Base-by-base conservation (phyloP, 225 moss, liverwort and hornwort genomes). In the Bryum argenteum region DNA sequence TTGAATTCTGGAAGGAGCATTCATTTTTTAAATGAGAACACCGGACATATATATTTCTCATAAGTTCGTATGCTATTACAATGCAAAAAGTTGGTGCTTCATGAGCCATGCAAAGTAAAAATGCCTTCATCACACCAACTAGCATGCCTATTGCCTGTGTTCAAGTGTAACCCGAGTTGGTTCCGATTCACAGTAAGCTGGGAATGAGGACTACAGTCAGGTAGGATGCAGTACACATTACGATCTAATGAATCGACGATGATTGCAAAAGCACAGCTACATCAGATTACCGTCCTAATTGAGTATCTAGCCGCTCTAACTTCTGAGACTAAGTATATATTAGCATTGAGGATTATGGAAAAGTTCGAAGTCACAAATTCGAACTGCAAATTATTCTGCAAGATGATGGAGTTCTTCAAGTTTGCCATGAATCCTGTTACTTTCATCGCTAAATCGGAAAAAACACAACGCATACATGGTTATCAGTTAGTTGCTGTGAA, bases 31-130 rank as follows among this genome's bases (percentile, higher is more conserved):
- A n/a, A n/a, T n/a, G n/a, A n/a, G n/a, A n/a, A n/a, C n/a, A n/a
- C n/a, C n/a, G n/a, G n/a, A n/a, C n/a, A n/a, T n/a, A n/a, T n/a
- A n/a, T n/a, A n/a, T n/a, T n/a, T n/a, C n/a, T n/a, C n/a, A n/a
- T n/a, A n/a, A n/a, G 85, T 63, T 58, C 78, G 82, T 54, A 84
- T 84, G 74, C 78, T 80, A 69, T 66, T 76, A 72, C 79, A 81
- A 48, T 89, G 88, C 75, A 78, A 84, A 74, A 70, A 87, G 52
- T 42, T n/a, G 94, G 89, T 50, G 86, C 94, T 62, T 94, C 97
- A 79, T 97, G 94, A 69, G 94, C 94, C 97, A 97, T 94, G 50
- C 97, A 91, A 80, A 97, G 88, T 72, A 97, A 80, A 82, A 97
- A 97, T 59, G 91, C 86, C 81, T 97, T 81, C 85, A 85, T 69